Percentiles rank a stretch among this genome's conserved stretches.
Evolutionary conservation across 805 yeast genomes (phyloP).

Genomic region (Starmerella sirachaensis): DNA sequence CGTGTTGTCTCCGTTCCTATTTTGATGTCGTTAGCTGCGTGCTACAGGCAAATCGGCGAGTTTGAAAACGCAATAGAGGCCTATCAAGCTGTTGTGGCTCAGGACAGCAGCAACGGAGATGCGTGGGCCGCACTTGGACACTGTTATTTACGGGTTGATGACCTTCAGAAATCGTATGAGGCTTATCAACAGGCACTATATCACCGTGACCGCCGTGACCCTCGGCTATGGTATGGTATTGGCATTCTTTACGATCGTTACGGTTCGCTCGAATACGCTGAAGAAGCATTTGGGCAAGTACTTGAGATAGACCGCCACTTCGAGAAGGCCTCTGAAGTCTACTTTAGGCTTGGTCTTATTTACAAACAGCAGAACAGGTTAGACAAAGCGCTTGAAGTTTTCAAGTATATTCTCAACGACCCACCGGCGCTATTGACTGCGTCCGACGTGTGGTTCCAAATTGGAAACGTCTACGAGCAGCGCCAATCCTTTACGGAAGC

Average conservation of each 20-base stretch:
- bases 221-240: constrained; percentile 96
- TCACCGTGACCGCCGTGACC: constrained; percentile 88
- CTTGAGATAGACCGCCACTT: constrained; percentile 91
- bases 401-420: constrained; percentile 74
- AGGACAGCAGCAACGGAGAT: constrained; percentile 82
- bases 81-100: constrained; percentile 72
- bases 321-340: constrained; percentile 92
- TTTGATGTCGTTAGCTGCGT: constrained; percentile 72
- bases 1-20: constrained; percentile 79
- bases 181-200: constrained; percentile 94
- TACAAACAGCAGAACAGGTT: constrained; percentile 89
- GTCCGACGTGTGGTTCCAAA: constrained; percentile 97
- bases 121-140: constrained; percentile 94
- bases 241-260: constrained; percentile 93
- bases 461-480: constrained; percentile 90
- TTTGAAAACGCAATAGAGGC: constrained; percentile 91
- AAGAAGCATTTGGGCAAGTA: constrained; percentile 94
- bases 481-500: constrained; percentile 87
- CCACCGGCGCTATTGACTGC: constrained; percentile 95
- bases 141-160: constrained; percentile 94
- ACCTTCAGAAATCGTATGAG: constrained; percentile 85
- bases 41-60: constrained; percentile 78
- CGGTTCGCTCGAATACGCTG: constrained; percentile 94
- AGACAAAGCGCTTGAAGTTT: constrained; percentile 82
- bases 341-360: constrained; percentile 89